Percentiles rank a stretch among this genome's conserved stretches.
These are phyloP conservation scores for Heliamphora pulchella DNA, from an alignment of 179 eudicot genomes.

Conservation along the genomic window DNA sequence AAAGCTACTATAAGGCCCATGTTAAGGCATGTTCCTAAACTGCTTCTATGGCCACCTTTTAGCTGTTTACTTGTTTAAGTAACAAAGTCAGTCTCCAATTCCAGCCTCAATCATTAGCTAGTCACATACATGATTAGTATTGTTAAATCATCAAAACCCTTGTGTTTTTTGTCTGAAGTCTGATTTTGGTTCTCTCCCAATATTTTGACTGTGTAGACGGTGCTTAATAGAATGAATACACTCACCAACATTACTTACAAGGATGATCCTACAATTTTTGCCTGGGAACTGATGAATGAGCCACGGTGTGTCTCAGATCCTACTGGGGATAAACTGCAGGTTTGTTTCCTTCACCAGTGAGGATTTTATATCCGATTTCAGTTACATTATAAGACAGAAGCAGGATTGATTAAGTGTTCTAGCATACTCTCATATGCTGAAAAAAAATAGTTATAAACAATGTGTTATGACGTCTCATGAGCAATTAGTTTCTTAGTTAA, in stretches of 20 bases:
- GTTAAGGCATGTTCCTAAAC: slow-evolving; percentile 47
- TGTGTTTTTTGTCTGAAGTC: background rate
- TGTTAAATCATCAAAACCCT: background rate
- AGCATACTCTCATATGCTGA: too few relatives aligned
- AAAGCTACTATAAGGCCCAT: slow-evolving; percentile 72
- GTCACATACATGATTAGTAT: too few relatives aligned
- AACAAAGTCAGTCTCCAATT: too few relatives aligned
- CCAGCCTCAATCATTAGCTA: too few relatives aligned
- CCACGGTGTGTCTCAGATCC: slow-evolving; percentile 76
- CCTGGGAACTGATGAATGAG: slow-evolving; percentile 93
- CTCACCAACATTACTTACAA: slow-evolving; percentile 70
- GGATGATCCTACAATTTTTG: slow-evolving; percentile 89
- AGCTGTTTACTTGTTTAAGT: too few relatives aligned
- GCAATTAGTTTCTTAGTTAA: background rate
- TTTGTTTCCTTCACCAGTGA: slow-evolving; percentile 17
- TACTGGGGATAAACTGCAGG: slow-evolving; percentile 75
- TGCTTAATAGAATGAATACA: slow-evolving; percentile 75
- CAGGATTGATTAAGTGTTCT: too few relatives aligned
- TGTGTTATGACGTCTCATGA: too few relatives aligned
- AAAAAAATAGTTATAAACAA: too few relatives aligned
- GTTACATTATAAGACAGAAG: too few relatives aligned
- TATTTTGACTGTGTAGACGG: slow-evolving; percentile 37
- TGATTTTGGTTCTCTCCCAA: background rate
- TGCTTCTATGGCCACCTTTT: too few relatives aligned
- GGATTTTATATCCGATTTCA: background rate